A percentile compares a stretch with the other conserved stretches of the same genome.
Evolutionary conservation across 805 yeast genomes (phyloP).

Genomic region (Cyberlindnera euphorbiiphila): DNA sequence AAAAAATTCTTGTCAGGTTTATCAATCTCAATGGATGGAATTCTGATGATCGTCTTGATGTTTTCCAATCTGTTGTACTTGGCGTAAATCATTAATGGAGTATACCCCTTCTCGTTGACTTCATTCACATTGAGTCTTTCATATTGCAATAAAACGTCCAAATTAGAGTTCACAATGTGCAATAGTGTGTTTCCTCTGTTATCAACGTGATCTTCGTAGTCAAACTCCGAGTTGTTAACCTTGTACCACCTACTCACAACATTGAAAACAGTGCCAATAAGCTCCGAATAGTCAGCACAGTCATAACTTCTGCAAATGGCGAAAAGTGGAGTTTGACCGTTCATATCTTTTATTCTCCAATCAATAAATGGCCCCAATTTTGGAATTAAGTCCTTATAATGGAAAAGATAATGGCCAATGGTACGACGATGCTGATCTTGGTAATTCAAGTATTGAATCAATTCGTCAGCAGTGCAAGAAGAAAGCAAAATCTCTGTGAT

Average conservation of each 20-base stretch:
- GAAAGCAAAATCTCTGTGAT: constrained; percentile 42
- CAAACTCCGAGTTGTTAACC: constrained; percentile 30
- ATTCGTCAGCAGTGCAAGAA: constrained; percentile 44
- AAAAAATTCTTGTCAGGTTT: constrained; percentile 28
- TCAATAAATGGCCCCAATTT: constrained; percentile 55
- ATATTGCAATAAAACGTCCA: constrained; percentile 37
- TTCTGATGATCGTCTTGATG: constrained; percentile 45
- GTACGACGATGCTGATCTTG: constrained; percentile 54
- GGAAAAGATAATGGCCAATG: constrained; percentile 71
- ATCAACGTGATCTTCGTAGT: constrained; percentile 66
- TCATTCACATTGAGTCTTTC: constrained; percentile 51
- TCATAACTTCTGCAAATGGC: constrained; percentile 78
- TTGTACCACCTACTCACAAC: constrained; percentile 43
- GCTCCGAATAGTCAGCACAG: constrained; percentile 52
- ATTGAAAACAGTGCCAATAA: constrained; percentile 44
- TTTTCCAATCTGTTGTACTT: constrained; percentile 66
- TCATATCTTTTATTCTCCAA: constrained; percentile 65
- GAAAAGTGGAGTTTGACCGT: constrained; percentile 75
- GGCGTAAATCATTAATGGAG: constrained; percentile 70
- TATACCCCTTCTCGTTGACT: constrained; percentile 50
- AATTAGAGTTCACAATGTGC: constrained; percentile 59
- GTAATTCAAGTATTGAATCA: constrained; percentile 43
- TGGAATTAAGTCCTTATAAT: constrained; percentile 47
- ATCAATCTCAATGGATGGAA: constrained; percentile 44
- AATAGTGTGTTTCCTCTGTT: constrained; percentile 68